A percentile compares a stretch with the other conserved stretches of the same genome.
These are phyloP conservation scores for Neckera pumila DNA, from an alignment of 225 moss, liverwort and hornwort species.

Conservation along the genomic window DNA sequence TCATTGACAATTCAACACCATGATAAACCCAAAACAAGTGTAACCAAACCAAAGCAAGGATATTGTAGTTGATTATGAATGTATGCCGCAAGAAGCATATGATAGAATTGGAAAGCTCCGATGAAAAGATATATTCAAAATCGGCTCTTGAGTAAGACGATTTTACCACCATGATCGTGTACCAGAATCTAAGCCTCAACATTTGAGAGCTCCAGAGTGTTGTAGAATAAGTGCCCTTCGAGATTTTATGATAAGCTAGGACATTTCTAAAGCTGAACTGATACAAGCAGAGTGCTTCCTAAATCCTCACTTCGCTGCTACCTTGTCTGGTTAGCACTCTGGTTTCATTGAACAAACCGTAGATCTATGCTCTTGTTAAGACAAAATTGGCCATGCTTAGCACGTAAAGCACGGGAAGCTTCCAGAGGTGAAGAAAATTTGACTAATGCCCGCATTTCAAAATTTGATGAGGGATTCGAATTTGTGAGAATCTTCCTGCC, in stretches of 20 bases:
- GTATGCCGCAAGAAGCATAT: background rate
- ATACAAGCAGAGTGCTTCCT: background rate
- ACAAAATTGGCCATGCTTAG: conserved; percentile 66
- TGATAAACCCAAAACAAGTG: background rate
- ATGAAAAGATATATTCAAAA: background rate
- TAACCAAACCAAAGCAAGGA: background rate
- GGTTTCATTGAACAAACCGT: conserved; percentile 44
- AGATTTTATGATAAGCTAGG: background rate
- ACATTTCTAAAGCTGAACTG: background rate
- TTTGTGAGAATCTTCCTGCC: background rate
- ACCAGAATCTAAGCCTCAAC: background rate
- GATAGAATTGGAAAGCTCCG: background rate
- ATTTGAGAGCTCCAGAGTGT: background rate
- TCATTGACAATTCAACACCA: background rate
- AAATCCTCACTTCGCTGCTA: background rate
- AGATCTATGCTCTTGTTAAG: conserved; percentile 49
- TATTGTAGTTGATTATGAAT: background rate
- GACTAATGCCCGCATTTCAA: conserved; percentile 45
- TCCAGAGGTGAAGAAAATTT: conserved; percentile 65
- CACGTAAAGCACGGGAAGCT: conserved; percentile 70
- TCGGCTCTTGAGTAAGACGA: background rate
- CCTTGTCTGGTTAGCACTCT: too few relatives aligned
- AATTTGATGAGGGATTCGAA: background rate
- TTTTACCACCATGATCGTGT: background rate
- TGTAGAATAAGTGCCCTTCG: background rate